Percentiles rank a stretch among this genome's conserved stretches.
phyloP scores from a whole-genome alignment of 768 basidiomycete genomes.

The Termitomyces sp. region DNA sequence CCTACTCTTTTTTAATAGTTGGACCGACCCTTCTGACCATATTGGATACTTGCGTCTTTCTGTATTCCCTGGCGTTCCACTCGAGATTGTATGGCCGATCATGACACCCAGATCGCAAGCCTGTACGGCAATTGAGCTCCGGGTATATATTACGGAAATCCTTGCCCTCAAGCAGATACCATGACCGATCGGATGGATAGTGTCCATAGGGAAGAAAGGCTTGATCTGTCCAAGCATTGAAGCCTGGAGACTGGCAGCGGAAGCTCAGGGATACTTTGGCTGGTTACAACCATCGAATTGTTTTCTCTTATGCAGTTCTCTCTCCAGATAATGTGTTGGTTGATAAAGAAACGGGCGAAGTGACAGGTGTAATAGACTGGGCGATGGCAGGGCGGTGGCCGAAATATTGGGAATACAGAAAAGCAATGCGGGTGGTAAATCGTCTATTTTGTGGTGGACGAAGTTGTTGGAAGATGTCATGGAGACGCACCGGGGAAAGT shows the following conservation, averaged over 20 bases:
- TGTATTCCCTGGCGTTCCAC: neutral
- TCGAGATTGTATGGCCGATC: neutral
- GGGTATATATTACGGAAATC: neutral
- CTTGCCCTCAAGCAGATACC: neutral
- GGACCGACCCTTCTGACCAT: neutral
- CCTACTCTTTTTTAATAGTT: neutral
- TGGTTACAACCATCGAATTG: neutral
- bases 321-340: neutral
- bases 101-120: neutral
- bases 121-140: neutral
- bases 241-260: neutral
- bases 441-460: neutral
- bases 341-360: constrained; percentile 2
- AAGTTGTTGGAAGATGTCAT: neutral
- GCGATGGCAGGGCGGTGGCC: constrained; percentile 15
- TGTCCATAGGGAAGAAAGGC: neutral
- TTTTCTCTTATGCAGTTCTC: constrained; percentile 3
- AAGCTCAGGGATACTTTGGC: neutral
- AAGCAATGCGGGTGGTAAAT: constrained; percentile 1
- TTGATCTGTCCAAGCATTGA: neutral
- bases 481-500: neutral
- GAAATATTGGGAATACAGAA: constrained; percentile 15
- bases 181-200: neutral
- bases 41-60: neutral
- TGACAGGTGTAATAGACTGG: constrained; percentile 17